Conservation (phyloP, 1,284 basidiomycete genomes). For the Cryptococcus sp. region DNA sequence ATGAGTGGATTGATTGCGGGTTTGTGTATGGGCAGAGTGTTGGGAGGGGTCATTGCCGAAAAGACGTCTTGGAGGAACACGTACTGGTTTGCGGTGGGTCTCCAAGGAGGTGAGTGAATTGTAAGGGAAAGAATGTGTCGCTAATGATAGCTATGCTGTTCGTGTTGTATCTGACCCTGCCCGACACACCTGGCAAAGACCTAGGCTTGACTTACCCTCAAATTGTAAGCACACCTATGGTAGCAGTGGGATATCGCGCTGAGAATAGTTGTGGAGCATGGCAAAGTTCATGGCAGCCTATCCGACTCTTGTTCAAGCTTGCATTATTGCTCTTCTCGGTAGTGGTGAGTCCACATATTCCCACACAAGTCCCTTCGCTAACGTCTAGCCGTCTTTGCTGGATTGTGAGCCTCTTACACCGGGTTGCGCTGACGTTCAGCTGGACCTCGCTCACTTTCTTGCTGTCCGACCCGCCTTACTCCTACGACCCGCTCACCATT, state of each 20-base stretch:
- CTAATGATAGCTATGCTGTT: slow-evolving; percentile 47
- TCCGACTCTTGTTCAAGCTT: slow-evolving; percentile 60
- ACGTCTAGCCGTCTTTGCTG: slow-evolving; percentile 38
- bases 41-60: slow-evolving; percentile 62
- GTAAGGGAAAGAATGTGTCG: background rate
- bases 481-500: slow-evolving; percentile 54
- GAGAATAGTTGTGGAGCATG: slow-evolving; percentile 56
- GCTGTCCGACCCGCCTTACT: slow-evolving; percentile 59
- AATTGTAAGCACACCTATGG: slow-evolving; percentile 41
- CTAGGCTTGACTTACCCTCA: slow-evolving; percentile 55
- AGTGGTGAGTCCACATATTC: slow-evolving; percentile 41
- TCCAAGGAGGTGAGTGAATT: slow-evolving; percentile 38
- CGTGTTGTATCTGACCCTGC: slow-evolving; percentile 56
- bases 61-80: slow-evolving; percentile 59
- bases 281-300: slow-evolving; percentile 62
- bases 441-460: slow-evolving; percentile 71
- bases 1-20: slow-evolving; percentile 64
- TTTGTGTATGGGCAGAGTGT: slow-evolving; percentile 61
- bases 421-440: slow-evolving; percentile 14
- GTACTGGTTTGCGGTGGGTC: slow-evolving; percentile 60
- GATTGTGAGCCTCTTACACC: slow-evolving; percentile 23
- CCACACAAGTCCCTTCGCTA: too few relatives aligned
- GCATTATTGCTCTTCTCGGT: slow-evolving; percentile 55
- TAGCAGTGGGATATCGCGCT: slow-evolving; percentile 1
- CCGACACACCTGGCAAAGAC: slow-evolving; percentile 63